phyloP scores from a whole-genome alignment of 805 yeast species.

The Candida silvicultrix region DNA sequence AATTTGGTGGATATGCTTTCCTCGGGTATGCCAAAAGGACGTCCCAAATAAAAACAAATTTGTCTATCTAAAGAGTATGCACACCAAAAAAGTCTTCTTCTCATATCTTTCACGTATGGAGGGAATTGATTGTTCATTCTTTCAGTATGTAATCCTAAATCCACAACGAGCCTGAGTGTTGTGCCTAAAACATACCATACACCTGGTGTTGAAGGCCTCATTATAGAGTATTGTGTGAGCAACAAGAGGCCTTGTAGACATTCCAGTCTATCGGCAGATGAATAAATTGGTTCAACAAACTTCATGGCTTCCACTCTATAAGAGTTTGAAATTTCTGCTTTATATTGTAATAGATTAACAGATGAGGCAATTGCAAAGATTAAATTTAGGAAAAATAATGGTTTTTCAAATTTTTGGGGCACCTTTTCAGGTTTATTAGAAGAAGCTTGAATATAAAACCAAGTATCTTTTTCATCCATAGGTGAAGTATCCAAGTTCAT shows the following conservation, averaged over 20 bases:
- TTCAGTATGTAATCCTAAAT: conserved; percentile 79
- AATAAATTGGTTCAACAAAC: conserved; percentile 50
- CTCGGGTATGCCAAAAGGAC: conserved; percentile 88
- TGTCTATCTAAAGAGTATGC: conserved; percentile 82
- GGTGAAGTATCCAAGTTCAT: conserved; percentile 31
- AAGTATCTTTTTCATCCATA: conserved; percentile 30
- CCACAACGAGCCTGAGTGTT: conserved; percentile 74
- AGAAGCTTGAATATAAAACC: conserved; percentile 28
- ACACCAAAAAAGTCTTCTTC: conserved; percentile 84
- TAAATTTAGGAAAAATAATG: conserved; percentile 67
- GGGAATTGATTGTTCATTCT: conserved; percentile 33
- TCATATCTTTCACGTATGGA: conserved; percentile 56
- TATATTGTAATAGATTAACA: conserved; percentile 62
- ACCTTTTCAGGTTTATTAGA: conserved; percentile 29
- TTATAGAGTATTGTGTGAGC: conserved; percentile 64
- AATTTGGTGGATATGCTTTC: conserved; percentile 65
- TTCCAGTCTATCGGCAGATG: conserved; percentile 57
- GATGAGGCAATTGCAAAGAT: conserved; percentile 79
- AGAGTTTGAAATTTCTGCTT: conserved; percentile 59
- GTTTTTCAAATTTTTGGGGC: conserved; percentile 42
- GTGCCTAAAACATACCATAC: conserved; percentile 90
- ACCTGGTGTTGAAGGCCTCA: conserved; percentile 88
- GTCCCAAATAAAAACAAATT: conserved; percentile 75
- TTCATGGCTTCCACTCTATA: conserved; percentile 61
- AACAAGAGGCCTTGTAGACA: conserved; percentile 67